Percentiles rank a stretch among this genome's conserved stretches.
These are phyloP conservation scores for Penicillium sp. DNA, from an alignment of 2,329 filamentous ascomycete species.

Conservation along the genomic window DNA sequence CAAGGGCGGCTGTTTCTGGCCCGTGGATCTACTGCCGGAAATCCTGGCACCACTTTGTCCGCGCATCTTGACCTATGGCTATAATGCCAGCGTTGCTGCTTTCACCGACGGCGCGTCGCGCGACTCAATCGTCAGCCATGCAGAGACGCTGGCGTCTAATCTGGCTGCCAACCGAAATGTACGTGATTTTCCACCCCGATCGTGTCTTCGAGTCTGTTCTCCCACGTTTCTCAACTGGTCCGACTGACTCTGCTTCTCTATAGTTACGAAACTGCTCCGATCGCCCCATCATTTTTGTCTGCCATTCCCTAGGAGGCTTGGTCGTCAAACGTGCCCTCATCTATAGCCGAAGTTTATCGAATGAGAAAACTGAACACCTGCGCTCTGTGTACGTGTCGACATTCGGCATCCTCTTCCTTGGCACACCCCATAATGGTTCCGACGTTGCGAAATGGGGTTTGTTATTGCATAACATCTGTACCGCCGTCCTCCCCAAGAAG, in stretches of 20 bases:
- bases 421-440: slow-evolving; percentile 71
- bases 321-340: slow-evolving; percentile 68
- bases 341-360: slow-evolving; percentile 62
- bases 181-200: slow-evolving; percentile 15
- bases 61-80: slow-evolving; percentile 69
- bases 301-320: slow-evolving; percentile 71
- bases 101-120: slow-evolving; percentile 57
- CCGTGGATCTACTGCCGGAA: slow-evolving; percentile 62
- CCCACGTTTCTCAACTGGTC: too few relatives aligned
- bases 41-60: slow-evolving; percentile 58
- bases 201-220: not conserved
- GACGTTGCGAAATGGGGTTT: slow-evolving; percentile 67
- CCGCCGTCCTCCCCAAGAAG: slow-evolving; percentile 62
- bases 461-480: slow-evolving; percentile 66
- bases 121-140: slow-evolving; percentile 68
- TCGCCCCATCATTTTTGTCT: slow-evolving; percentile 73
- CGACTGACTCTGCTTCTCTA: not conserved
- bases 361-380: slow-evolving; percentile 60
- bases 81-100: slow-evolving; percentile 63
- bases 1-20: slow-evolving; percentile 61
- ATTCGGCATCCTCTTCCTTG: slow-evolving; percentile 72
- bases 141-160: slow-evolving; percentile 64
- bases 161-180: slow-evolving; percentile 62
- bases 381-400: slow-evolving; percentile 71
- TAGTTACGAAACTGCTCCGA: slow-evolving; percentile 49